These are phyloP conservation scores for Artomyces pyxidatus DNA, from an alignment of 768 basidiomycete genomes.

Conservation along the genomic window DNA sequence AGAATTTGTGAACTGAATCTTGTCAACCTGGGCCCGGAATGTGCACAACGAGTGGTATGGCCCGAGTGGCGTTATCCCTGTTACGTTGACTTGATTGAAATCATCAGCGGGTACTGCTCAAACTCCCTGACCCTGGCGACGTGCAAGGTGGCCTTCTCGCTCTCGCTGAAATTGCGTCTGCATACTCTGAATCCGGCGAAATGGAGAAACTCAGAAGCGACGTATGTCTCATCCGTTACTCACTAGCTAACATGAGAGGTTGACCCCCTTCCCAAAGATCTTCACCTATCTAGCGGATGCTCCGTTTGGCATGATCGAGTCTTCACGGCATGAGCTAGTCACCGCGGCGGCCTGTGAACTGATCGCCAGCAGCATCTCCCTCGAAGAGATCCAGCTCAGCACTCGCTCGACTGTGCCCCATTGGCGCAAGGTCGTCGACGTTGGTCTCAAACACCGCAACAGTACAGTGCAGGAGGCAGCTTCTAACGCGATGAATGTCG, in stretches of 20 bases:
- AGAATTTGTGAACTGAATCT: conserved; percentile 59
- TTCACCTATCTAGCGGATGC: conserved; percentile 51
- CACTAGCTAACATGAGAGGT: background rate
- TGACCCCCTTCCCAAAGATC: conserved; percentile 40
- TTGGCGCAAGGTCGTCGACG: conserved; percentile 67
- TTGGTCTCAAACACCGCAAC: conserved; percentile 61
- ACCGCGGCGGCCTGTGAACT: conserved; percentile 65
- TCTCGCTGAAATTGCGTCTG: conserved; percentile 64
- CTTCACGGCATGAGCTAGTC: conserved; percentile 63
- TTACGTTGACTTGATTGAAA: background rate
- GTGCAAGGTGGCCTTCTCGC: conserved; percentile 79
- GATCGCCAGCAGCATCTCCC: conserved; percentile 58
- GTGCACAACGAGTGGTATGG: conserved; percentile 46
- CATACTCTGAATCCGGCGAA: conserved; percentile 28
- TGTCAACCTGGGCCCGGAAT: conserved; percentile 39
- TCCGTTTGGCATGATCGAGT: conserved; percentile 50
- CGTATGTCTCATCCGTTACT: conserved; percentile 27
- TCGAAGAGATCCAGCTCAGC: conserved; percentile 38
- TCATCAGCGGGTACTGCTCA: conserved; percentile 44
- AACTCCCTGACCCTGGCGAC: conserved; percentile 58
- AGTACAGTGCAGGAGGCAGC: conserved; percentile 67
- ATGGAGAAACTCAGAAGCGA: conserved; percentile 25
- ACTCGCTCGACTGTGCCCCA: conserved; percentile 32
- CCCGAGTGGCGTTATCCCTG: conserved; percentile 13
- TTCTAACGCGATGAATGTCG: conserved; percentile 56